These are phyloP conservation scores for Suillus fuscotomentosus DNA, from an alignment of 768 basidiomycete species.

Conservation along the genomic window DNA sequence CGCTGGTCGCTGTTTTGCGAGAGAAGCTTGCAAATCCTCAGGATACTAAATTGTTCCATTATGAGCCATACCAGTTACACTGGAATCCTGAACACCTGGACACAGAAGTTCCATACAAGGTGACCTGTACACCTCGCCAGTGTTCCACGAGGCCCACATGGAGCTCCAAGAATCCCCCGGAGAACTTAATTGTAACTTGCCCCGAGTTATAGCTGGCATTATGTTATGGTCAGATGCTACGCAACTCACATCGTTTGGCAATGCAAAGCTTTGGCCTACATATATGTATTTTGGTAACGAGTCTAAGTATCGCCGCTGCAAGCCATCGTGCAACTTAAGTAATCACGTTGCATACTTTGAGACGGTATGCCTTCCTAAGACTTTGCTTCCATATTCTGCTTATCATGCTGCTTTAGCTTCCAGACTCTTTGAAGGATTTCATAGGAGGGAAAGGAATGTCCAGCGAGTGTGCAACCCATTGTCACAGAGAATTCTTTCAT, in stretches of 20 bases:
- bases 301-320: too few relatives aligned
- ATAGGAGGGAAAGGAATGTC: background rate
- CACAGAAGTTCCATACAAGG: constrained; percentile 5
- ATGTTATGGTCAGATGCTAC: too few relatives aligned
- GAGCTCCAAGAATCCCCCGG: constrained; percentile 14
- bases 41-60: constrained; percentile 11
- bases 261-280: too few relatives aligned
- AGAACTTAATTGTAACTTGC: constrained; percentile 9
- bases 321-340: too few relatives aligned
- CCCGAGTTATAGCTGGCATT: constrained; percentile 15
- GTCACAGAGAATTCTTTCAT: constrained; percentile 16
- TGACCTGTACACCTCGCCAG: constrained; percentile 14
- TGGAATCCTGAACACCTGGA: constrained; percentile 10
- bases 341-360: too few relatives aligned
- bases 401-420: constrained; percentile 29
- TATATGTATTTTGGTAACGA: too few relatives aligned
- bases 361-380: too few relatives aligned
- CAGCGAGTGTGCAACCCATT: constrained; percentile 11
- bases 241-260: too few relatives aligned
- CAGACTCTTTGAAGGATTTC: constrained; percentile 9
- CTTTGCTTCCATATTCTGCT: too few relatives aligned
- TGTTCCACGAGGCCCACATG: constrained; percentile 12
- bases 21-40: constrained; percentile 16
- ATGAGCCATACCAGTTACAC: constrained; percentile 13
- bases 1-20: constrained; percentile 12